Percentiles rank a stretch among this genome's conserved stretches.
Conservation (phyloP, 2,329 filamentous ascomycete genomes). For the Ambrosiella xylebori region DNA sequence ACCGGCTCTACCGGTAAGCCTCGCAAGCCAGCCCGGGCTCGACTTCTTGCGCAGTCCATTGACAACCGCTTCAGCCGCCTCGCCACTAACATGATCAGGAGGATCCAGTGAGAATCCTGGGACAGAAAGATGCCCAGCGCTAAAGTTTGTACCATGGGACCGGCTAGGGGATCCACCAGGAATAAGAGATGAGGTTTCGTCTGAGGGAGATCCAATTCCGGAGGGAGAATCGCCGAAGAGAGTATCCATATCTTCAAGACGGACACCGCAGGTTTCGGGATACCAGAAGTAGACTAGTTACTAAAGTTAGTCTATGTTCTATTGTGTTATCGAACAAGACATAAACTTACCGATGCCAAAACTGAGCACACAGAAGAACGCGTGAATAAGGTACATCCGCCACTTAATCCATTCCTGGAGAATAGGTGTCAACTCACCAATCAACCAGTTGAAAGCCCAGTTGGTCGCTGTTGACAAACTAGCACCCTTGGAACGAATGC, state of each 20-base stretch:
- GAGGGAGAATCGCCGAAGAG: constrained; percentile 89
- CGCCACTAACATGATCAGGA: constrained; percentile 37
- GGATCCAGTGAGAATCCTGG: constrained; percentile 62
- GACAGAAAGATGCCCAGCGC: constrained; percentile 36
- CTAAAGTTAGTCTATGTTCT: not conserved
- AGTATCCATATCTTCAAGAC: constrained; percentile 89
- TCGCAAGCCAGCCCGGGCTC: constrained; percentile 30
- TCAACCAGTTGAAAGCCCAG: constrained; percentile 97
- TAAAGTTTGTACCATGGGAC: constrained; percentile 43
- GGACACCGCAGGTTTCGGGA: constrained; percentile 87
- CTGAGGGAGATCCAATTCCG: constrained; percentile 55
- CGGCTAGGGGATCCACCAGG: constrained; percentile 50
- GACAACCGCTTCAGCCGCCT: not conserved
- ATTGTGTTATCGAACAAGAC: not conserved
- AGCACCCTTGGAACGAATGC: constrained; percentile 91
- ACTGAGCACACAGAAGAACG: constrained; percentile 89
- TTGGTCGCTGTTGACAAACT: constrained; percentile 92
- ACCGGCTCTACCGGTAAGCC: constrained; percentile 24
- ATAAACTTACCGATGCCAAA: constrained; percentile 75
- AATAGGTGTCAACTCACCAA: constrained; percentile 86
- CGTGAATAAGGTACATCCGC: constrained; percentile 87
- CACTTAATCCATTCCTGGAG: constrained; percentile 84
- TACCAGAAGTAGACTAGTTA: constrained; percentile 83
- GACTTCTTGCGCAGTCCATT: not conserved
- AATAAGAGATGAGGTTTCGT: constrained; percentile 67